Percentiles rank a stretch among this genome's conserved stretches.
Evolutionary conservation across 805 yeast species (phyloP).

Genomic region (Candida tallmaniae): DNA sequence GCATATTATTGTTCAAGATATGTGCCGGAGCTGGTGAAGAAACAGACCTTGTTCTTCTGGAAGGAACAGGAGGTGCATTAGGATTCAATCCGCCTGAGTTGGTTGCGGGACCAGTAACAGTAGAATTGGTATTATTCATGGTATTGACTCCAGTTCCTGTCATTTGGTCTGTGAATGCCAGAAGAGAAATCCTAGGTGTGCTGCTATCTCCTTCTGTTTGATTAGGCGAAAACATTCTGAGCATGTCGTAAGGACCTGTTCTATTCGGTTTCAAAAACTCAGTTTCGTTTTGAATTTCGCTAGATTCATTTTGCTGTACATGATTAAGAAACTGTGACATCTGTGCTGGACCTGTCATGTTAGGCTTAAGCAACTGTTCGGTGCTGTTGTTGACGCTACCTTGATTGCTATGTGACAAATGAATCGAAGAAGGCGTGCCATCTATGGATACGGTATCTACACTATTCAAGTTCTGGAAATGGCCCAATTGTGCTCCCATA

Average conservation of each 20-base stretch:
- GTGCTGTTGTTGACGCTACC: conserved; percentile 8
- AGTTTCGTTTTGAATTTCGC: conserved; percentile 1
- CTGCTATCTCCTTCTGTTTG: conserved; percentile 8
- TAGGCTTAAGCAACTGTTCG: conserved; percentile 30
- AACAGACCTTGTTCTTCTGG: conserved; percentile 31
- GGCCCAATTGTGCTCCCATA: conserved; percentile 69
- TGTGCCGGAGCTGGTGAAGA: conserved; percentile 26
- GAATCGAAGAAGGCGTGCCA: conserved; percentile 61
- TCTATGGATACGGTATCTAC: conserved; percentile 73
- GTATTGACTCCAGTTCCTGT: conserved; percentile 19
- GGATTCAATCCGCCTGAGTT: background rate
- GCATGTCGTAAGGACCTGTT: conserved; percentile 40
- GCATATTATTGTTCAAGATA: no score
- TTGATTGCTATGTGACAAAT: conserved; percentile 18
- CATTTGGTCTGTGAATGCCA: conserved; percentile 39
- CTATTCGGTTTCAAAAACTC: conserved; percentile 31
- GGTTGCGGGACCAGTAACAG: background rate
- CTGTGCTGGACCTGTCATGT: conserved; percentile 44
- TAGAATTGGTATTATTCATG: background rate
- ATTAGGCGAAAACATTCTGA: conserved; percentile 15
- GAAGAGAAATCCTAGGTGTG: conserved; percentile 30
- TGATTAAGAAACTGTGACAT: conserved; percentile 25
- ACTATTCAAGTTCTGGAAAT: conserved; percentile 65
- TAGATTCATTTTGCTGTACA: background rate
- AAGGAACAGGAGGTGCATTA: conserved; percentile 23